A percentile compares a stretch with the other conserved stretches of the same genome.
Evolutionary conservation across 805 yeast species (phyloP).

Genomic region (Yarrowia porcina): DNA sequence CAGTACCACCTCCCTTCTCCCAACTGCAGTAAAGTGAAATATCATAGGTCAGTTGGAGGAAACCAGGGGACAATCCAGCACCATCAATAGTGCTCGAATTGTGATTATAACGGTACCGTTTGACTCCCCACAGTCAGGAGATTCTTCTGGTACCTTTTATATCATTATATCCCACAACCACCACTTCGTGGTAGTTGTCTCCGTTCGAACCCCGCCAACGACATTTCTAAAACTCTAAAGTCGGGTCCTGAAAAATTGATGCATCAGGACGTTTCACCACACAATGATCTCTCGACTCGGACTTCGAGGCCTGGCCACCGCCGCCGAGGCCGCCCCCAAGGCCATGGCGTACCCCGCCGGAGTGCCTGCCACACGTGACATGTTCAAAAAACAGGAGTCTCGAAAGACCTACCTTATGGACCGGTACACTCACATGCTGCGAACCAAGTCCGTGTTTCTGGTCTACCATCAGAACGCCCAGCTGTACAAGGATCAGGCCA

Average conservation of each 20-base stretch:
- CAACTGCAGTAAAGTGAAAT: no score
- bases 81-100: no score
- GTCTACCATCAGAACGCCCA: constrained; percentile 85
- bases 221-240: not conserved
- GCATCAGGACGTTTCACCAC: constrained; percentile 1
- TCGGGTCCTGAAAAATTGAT: not conserved
- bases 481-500: constrained; percentile 62
- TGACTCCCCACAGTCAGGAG: no score
- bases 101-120: no score
- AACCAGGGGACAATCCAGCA: no score
- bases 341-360: constrained; percentile 19
- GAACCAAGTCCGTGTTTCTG: constrained; percentile 64
- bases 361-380: constrained; percentile 37
- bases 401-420: constrained; percentile 87
- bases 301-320: constrained; percentile 22
- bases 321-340: constrained; percentile 8
- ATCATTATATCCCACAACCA: no score
- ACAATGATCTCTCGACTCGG: constrained; percentile 18
- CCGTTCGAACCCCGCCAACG: not conserved
- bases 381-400: constrained; percentile 62
- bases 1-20: no score
- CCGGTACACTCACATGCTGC: constrained; percentile 67
- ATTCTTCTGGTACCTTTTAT: no score
- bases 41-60: no score
- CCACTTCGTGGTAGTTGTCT: no score